Percentiles rank a stretch among this genome's conserved stretches.
Evolutionary conservation across 2,329 filamentous ascomycete species (phyloP).

Genomic region (Chlorencoelia australis): DNA sequence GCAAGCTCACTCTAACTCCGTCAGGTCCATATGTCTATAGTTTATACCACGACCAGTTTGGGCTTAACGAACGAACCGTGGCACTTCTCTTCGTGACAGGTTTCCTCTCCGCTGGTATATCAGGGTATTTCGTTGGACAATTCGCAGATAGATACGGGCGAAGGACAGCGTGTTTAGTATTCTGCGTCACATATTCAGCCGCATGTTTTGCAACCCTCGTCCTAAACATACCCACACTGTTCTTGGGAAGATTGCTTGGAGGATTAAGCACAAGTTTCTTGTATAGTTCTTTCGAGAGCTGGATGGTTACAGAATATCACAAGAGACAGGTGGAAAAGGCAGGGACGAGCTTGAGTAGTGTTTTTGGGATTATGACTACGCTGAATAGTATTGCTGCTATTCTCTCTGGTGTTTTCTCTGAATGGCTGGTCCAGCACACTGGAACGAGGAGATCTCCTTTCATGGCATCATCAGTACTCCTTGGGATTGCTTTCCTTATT

Average conservation of each 20-base stretch:
- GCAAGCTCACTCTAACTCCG: conserved; percentile 23
- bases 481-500: conserved; percentile 34
- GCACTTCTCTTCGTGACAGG: conserved; percentile 26
- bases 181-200: conserved; percentile 42
- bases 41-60: conserved; percentile 26
- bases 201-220: conserved; percentile 43
- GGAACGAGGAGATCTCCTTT: conserved; percentile 44
- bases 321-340: conserved; percentile 34
- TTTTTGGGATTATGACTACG: conserved; percentile 43
- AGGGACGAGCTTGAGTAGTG: conserved; percentile 35
- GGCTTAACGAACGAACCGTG: conserved; percentile 21
- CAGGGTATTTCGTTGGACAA: conserved; percentile 25
- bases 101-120: conserved; percentile 25
- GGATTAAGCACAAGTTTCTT: conserved; percentile 46
- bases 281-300: conserved; percentile 50
- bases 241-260: conserved; percentile 42
- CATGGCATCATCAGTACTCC: conserved; percentile 34
- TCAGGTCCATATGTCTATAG: conserved; percentile 26
- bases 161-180: conserved; percentile 41
- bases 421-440: conserved; percentile 37
- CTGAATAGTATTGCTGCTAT: conserved; percentile 48
- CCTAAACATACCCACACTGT: conserved; percentile 34
- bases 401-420: conserved; percentile 39
- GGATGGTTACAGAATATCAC: conserved; percentile 50
- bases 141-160: conserved; percentile 30